Evolutionary conservation across 23 red algal species (phyloP).

Genomic region (Cyanidium caldarium): DNA sequence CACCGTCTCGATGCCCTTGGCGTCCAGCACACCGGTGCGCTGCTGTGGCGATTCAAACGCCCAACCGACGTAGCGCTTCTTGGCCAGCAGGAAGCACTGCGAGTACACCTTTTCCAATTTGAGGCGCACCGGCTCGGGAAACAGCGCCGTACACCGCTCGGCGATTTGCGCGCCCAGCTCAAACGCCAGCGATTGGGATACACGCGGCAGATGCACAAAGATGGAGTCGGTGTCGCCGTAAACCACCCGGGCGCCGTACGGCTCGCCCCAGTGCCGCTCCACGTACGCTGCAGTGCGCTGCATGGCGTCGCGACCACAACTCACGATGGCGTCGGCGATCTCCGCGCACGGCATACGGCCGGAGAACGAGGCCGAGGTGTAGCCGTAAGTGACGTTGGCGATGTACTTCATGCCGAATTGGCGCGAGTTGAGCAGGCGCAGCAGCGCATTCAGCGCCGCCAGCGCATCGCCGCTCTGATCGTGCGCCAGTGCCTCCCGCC

Average conservation of each 20-base stretch:
- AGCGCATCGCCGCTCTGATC: no score
- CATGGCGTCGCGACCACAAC: slow-evolving; percentile 65
- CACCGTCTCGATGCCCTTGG: slow-evolving; percentile 94
- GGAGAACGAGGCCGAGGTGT: slow-evolving; percentile 68
- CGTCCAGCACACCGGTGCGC: slow-evolving; percentile 52
- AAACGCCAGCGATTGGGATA: slow-evolving; percentile 37
- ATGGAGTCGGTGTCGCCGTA: slow-evolving; percentile 98
- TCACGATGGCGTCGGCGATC: slow-evolving; percentile 91
- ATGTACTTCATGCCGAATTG: slow-evolving; percentile 97
- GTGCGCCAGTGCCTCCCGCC: neutral
- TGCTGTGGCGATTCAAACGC: slow-evolving; percentile 58
- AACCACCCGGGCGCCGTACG: slow-evolving; percentile 44
- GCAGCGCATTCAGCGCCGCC: slow-evolving; percentile 19
- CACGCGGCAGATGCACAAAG: slow-evolving; percentile 55
- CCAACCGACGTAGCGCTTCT: slow-evolving; percentile 95
- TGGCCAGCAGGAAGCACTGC: slow-evolving; percentile 60
- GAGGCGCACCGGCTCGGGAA: slow-evolving; percentile 57
- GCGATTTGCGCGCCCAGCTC: slow-evolving; percentile 44
- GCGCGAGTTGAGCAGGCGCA: slow-evolving; percentile 57
- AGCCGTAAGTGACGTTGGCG: slow-evolving; percentile 98
- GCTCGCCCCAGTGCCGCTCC: slow-evolving; percentile 20
- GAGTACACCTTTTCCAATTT: slow-evolving; percentile 93
- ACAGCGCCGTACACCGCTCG: slow-evolving; percentile 25
- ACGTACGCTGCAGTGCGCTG: slow-evolving; percentile 43
- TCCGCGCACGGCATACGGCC: slow-evolving; percentile 94